Base-by-base conservation (phyloP, 345 rosid genomes). In the Erysimum cheiranthoides region DNA sequence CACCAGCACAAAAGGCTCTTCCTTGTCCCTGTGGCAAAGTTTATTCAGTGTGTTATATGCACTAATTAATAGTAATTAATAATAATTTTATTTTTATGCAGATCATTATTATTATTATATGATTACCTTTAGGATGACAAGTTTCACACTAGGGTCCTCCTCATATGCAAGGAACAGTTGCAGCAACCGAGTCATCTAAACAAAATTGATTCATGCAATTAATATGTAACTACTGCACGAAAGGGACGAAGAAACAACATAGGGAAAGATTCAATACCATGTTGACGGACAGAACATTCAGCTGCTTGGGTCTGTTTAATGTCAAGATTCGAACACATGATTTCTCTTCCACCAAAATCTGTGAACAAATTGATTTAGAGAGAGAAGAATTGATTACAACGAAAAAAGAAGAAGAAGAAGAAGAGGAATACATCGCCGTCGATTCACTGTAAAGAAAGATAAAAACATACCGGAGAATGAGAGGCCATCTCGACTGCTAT, bases 1-100 rank as follows among this genome's bases (percentile, higher is more conserved):
- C 97, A 36, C 96, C 96, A 8, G 90, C 92, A 73, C 85, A 91
- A 62, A 93, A 91, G 11, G 96, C 88, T 81, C 91, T 86, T 74
- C 98, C 98, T 18, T 82, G 84, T 4, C 95, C 93, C 97, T 90
- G 35, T 16, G 40, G 28, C 49, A 42, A 25, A 57, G 63, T 49
- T 49, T 46, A 46, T 56, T 30, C 12, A 40, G 16, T 52, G 21
- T 18, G 34, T n/a, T n/a, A n/a, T 21, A 21, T 21, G 25, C 25
- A 21, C 25, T 21, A 21, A 21, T 21, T 21, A 21, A 21, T 21
- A 21, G 1, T 21, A 21, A 21, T 21, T 21, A 21, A 21, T 21
- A 21, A 21, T 21, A 21, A 21, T 21, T 21, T 21, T 21, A 21
- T 21, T 21, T 0, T 21, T 21, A 21, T 21, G 25, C 1, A 21